Percentiles rank a stretch among this genome's conserved stretches.
Conservation (phyloP, 148 eudicot species). For the Heliamphora exappendiculata region DNA sequence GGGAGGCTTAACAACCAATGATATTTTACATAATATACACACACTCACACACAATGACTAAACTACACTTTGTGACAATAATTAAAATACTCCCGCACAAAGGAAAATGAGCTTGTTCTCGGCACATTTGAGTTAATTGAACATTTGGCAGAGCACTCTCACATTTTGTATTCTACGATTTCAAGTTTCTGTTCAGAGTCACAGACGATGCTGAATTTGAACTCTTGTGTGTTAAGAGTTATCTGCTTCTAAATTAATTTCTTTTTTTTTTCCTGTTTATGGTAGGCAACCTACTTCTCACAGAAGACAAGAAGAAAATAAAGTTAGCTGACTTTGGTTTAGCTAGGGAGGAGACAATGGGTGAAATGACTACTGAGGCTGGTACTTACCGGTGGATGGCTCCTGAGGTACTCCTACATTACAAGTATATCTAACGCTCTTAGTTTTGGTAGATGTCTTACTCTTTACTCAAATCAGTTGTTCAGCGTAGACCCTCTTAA, state of each 20-base stretch:
- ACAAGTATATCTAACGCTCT: not conserved
- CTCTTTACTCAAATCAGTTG: constrained; percentile 23
- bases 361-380: constrained; percentile 38
- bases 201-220: not conserved
- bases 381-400: no score
- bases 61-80: no score
- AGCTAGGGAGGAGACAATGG: constrained; percentile 32
- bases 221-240: not conserved
- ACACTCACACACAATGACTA: no score
- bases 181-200: not conserved
- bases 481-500: constrained; percentile 20
- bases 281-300: constrained; percentile 36
- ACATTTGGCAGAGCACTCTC: not conserved
- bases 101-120: not conserved
- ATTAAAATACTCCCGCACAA: no score
- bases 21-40: no score
- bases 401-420: constrained; percentile 22
- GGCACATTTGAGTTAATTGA: not conserved
- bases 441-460: not conserved
- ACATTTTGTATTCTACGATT: not conserved
- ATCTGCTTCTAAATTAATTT: not conserved
- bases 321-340: constrained; percentile 41
- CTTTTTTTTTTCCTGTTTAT: not conserved
- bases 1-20: no score
- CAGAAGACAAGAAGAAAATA: constrained; percentile 26